Percentiles rank a stretch among this genome's conserved stretches.
These are phyloP conservation scores for Globisporangium mamillatum DNA, from an alignment of 352 stramenopile genomes.

Conservation along the genomic window DNA sequence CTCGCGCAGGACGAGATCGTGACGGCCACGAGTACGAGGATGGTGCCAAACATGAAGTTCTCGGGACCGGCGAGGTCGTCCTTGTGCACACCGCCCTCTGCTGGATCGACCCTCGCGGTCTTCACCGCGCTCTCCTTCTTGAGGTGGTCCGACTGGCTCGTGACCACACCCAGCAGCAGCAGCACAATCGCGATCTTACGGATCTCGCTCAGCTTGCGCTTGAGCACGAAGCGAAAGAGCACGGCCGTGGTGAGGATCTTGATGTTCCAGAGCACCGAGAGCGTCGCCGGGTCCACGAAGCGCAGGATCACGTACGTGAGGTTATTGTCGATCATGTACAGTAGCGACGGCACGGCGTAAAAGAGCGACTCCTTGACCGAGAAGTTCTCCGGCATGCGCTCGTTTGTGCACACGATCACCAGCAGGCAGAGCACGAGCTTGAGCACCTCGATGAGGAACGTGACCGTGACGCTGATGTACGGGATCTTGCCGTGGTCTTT, in stretches of 20 bases:
- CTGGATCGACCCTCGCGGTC: slow-evolving; percentile 10
- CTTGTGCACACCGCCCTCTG: slow-evolving; percentile 10
- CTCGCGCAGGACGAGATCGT: slow-evolving; percentile 81
- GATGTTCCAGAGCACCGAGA: slow-evolving; percentile 87
- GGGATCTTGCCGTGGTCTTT: slow-evolving; percentile 71
- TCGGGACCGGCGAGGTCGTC: slow-evolving; percentile 21
- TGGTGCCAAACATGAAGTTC: slow-evolving; percentile 45
- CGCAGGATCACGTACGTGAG: slow-evolving; percentile 86
- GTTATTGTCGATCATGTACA: slow-evolving; percentile 89
- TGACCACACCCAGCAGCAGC: slow-evolving; percentile 75
- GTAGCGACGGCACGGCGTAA: slow-evolving; percentile 80
- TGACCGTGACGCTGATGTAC: slow-evolving; percentile 84
- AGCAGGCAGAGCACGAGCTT: slow-evolving; percentile 59
- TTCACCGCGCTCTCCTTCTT: slow-evolving; percentile 30
- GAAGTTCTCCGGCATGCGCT: slow-evolving; percentile 38
- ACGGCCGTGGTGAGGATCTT: slow-evolving; percentile 86
- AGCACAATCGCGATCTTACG: slow-evolving; percentile 74
- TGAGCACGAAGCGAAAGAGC: slow-evolving; percentile 82
- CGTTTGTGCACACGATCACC: slow-evolving; percentile 39
- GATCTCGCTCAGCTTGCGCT: slow-evolving; percentile 64
- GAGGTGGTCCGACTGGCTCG: slow-evolving; percentile 73
- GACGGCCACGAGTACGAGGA: slow-evolving; percentile 68
- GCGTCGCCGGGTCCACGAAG: slow-evolving; percentile 82
- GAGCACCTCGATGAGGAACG: slow-evolving; percentile 82
- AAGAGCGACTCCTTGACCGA: slow-evolving; percentile 54